Base-by-base conservation (phyloP, 441 rosid genomes). In the Syzygium syzygioides region DNA sequence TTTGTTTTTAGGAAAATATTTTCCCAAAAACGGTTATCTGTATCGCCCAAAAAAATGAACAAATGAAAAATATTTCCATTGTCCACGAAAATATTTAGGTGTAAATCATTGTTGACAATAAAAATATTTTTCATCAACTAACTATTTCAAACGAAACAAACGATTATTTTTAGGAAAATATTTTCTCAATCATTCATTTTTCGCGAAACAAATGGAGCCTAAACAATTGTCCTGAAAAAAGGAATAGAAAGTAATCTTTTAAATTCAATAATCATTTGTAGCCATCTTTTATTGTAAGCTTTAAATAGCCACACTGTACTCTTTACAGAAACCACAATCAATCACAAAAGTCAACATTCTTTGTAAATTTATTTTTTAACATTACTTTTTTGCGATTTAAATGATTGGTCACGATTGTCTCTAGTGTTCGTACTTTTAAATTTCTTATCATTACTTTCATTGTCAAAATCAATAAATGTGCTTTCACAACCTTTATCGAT, bases 251-350 rank as follows among this genome's bases (percentile, higher is more conserved):
- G 48, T 19, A 20, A 68, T 68, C 26, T 18, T 19, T 18, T 19
- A 34, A 68, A 34, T 19, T 34, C 3, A 11, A 68, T 3, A 34
- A 68, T 17, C 48, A 0, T 34, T 34, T 68, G 48, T 37, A 37
- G 6, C 28, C 0, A 0, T 56, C 5, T 4, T 56, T 5, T 4
- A 4, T 56, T 9, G 4, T 71, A 25, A 26, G 9, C 5, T 71
- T 20, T 20, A 71, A 37, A 37, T 71, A 37, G 14, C 9, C 28
- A 37, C 5, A 11, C 11, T 34, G 6, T 71, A 71, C 50, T 71
- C 41, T 32, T 68, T 18, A 6, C 18, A 9, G 7, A 55, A 8
- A 55, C 25, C 11, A 19, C 4, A 55, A 55, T 55, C 57, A 18
- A 18, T 68, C 1, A 34, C 4, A 34, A 0, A 19, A 68, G 26